Conservation (phyloP, 2,329 filamentous ascomycete genomes). For the Epichloe glyceriae region DNA sequence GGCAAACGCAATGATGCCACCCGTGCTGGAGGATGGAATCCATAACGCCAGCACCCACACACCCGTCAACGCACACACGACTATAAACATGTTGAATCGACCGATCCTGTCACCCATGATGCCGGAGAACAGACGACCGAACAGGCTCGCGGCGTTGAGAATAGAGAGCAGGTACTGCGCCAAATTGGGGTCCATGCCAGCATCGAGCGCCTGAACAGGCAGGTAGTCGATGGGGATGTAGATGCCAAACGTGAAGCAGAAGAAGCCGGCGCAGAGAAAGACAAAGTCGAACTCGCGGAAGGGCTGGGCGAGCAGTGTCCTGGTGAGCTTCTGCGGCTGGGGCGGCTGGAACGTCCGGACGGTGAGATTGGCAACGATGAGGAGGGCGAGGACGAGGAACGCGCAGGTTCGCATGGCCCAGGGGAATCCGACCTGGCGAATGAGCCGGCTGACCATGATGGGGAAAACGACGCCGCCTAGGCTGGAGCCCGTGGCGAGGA, state of each 20-base stretch:
- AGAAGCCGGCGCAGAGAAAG: conserved; percentile 14
- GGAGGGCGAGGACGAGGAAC: conserved; percentile 12
- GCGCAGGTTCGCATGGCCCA: conserved; percentile 22
- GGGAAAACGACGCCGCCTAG: conserved; percentile 22
- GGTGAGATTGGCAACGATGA: conserved; percentile 18
- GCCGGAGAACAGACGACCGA: conserved; percentile 23
- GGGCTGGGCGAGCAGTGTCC: conserved; percentile 15
- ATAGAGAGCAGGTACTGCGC: conserved; percentile 24
- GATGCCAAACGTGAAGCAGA: conserved; percentile 20
- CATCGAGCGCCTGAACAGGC: conserved; percentile 10
- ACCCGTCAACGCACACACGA: conserved; percentile 18
- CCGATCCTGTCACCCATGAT: conserved; percentile 23
- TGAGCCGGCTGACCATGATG: conserved; percentile 19
- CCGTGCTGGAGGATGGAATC: conserved; percentile 13
- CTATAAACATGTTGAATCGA: conserved; percentile 29
- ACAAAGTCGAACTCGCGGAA: conserved; percentile 17
- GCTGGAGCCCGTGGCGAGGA: conserved; percentile 15
- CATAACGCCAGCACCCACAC: conserved; percentile 2
- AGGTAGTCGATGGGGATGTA: conserved; percentile 20
- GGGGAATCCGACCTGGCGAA: conserved; percentile 16
- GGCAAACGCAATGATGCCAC: conserved; percentile 27
- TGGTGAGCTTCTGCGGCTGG: conserved; percentile 7
- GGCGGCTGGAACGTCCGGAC: conserved; percentile 11
- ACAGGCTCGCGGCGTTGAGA: conserved; percentile 25
- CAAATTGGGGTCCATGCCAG: conserved; percentile 13